Evolutionary conservation across 1,139 yeast genomes (phyloP).

Genomic region (Suhomyces bokatorum): DNA sequence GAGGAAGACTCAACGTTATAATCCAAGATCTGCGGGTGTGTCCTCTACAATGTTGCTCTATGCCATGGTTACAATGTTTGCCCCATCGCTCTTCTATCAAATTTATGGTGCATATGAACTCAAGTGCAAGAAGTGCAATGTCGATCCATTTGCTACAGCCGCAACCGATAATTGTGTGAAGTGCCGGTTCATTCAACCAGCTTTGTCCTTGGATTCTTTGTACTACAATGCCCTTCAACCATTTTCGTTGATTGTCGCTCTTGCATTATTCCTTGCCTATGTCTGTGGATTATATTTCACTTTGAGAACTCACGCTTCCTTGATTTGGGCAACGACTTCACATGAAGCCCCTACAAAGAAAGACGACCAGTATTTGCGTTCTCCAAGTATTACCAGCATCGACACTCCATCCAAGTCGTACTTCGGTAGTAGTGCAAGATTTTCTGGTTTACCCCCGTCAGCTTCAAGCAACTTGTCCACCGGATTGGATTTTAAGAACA

Average conservation of each 20-base stretch:
- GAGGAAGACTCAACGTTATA: constrained; percentile 90
- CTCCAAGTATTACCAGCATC: constrained; percentile 38
- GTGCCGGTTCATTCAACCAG: constrained; percentile 81
- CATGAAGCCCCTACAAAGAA: constrained; percentile 34
- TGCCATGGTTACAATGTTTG: constrained; percentile 89
- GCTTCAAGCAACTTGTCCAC: constrained; percentile 6
- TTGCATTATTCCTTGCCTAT: constrained; percentile 79
- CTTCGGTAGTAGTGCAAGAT: constrained; percentile 1
- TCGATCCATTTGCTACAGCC: constrained; percentile 1
- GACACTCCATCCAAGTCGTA: constrained; percentile 19
- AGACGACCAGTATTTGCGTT: constrained; percentile 25
- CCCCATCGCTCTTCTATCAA: constrained; percentile 89
- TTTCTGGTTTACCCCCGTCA: constrained; percentile 14
- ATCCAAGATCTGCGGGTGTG: constrained; percentile 96
- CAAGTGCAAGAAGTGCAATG: constrained; percentile 56
- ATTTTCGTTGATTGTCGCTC: constrained; percentile 76
- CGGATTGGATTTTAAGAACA: constrained; percentile 9
- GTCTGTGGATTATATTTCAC: constrained; percentile 92
- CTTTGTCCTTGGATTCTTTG: constrained; percentile 62
- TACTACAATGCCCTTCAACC: constrained; percentile 73
- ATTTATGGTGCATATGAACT: constrained; percentile 88
- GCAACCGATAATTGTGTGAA: constrained; percentile 51
- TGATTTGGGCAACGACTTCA: constrained; percentile 79
- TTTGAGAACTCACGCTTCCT: constrained; percentile 90
- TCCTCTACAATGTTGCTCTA: constrained; percentile 92